These are phyloP conservation scores for Turritis glabra DNA, from an alignment of 345 rosid genomes.

Conservation along the genomic window DNA sequence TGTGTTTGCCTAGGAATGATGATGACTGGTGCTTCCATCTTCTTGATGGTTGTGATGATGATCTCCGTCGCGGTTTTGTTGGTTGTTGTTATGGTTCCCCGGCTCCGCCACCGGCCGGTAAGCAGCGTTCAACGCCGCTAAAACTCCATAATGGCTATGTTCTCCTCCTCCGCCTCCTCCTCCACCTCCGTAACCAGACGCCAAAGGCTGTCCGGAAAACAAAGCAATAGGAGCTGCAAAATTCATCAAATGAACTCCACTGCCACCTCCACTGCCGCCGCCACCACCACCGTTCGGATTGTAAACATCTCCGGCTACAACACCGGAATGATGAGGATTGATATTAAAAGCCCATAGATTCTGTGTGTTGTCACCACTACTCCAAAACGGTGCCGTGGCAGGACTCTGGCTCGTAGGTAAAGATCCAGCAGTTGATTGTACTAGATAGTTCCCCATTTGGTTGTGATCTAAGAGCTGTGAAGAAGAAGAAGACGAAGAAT, in stretches of 20 bases:
- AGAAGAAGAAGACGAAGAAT: constrained; percentile 34
- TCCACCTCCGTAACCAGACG: constrained; percentile 38
- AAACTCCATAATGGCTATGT: constrained; percentile 62
- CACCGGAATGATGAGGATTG: constrained; percentile 28
- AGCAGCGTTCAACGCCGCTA: constrained; percentile 66
- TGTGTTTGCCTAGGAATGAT: constrained; percentile 43
- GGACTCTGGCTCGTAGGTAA: constrained; percentile 52
- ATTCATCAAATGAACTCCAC: constrained; percentile 79
- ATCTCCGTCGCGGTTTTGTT: constrained; percentile 51
- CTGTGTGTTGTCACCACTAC: constrained; percentile 45
- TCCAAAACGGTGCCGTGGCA: constrained; percentile 66
- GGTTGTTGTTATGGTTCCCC: constrained; percentile 46
- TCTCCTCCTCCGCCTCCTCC: constrained; percentile 37
- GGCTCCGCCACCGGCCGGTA: constrained; percentile 48
- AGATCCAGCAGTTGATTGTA: constrained; percentile 60
- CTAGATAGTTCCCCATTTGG: constrained; percentile 53
- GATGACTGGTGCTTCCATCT: constrained; percentile 38
- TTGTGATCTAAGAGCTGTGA: constrained; percentile 31
- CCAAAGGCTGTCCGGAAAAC: constrained; percentile 59
- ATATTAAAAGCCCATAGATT: constrained; percentile 38
- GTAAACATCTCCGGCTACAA: constrained; percentile 14
- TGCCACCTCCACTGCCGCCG: constrained; percentile 16
- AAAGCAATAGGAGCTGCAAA: constrained; percentile 71
- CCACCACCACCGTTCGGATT: constrained; percentile 47
- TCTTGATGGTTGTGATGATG: constrained; percentile 44